These are phyloP conservation scores for Lunasporangiospora selenospora DNA, from an alignment of 192 early-diverging fungal species.

Conservation along the genomic window DNA sequence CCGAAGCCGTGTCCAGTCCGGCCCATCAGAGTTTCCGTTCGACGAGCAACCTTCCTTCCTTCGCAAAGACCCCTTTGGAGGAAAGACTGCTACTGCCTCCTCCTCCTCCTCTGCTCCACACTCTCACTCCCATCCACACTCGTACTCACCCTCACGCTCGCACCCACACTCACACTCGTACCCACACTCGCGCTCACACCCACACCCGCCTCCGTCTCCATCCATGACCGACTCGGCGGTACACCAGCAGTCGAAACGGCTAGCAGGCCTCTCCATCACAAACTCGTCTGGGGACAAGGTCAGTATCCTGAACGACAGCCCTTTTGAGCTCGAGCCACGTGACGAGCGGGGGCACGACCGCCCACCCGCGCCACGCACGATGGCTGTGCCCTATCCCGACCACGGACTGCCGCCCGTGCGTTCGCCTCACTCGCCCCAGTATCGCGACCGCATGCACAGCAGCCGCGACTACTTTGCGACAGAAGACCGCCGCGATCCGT, in stretches of 20 bases:
- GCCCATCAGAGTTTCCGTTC: not conserved
- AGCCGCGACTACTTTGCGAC: constrained; percentile 3
- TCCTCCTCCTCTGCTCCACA: not conserved
- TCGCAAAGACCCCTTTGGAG: constrained; percentile 15
- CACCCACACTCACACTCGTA: not conserved
- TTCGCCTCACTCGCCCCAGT: constrained; percentile 36
- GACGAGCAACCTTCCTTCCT: constrained; percentile 6
- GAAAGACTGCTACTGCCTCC: constrained; percentile 4
- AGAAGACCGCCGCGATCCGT: constrained; percentile 24
- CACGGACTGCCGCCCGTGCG: constrained; percentile 22
- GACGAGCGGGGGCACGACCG: constrained; percentile 12
- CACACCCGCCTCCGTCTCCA: not conserved
- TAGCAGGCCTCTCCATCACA: constrained; percentile 49
- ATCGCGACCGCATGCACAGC: constrained; percentile 6
- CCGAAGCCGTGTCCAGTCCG: not conserved
- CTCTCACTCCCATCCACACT: too few species aligned
- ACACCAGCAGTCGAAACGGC: constrained; percentile 35
- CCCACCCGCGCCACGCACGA: not conserved
- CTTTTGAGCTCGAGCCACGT: constrained; percentile 13
- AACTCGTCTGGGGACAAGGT: constrained; percentile 43
- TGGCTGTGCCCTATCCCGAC: not conserved
- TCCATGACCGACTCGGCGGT: constrained; percentile 31
- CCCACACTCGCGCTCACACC: not conserved
- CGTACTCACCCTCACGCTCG: constrained; percentile 2
- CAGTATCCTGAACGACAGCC: constrained; percentile 37